Base-by-base conservation (phyloP, 345 rosid species). In the Aquilaria yunnanensis region DNA sequence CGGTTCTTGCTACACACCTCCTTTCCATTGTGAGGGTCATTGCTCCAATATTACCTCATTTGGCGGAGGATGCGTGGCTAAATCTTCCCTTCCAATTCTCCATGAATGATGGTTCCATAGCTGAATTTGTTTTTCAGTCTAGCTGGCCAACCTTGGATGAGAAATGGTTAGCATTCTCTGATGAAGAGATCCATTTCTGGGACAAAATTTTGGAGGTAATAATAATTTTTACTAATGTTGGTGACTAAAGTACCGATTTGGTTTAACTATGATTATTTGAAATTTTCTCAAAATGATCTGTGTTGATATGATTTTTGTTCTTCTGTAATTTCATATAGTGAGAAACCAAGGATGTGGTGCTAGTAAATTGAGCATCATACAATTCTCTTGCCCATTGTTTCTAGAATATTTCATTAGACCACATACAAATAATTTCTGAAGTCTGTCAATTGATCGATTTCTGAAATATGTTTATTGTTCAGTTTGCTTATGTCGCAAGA, bases 61-160 rank as follows among this genome's bases (percentile, higher is more conserved):
- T 93, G 74, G 96, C 98, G 8, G 97, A 90, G 78, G 98, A 93
- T 63, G 94, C 72, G 23, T 93, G 98, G 98, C 96, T 83, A 72
- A 86, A 90, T 78, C 94, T 93, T 63, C 96, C 98, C n/a, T 93
- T 86, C 62, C 74, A 75, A 61, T 74, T 79, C 65, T 67, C 63
- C 55, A 51, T 54, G 14, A 67, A 86, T 64, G 90, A 86, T 71
- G 92, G 90, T 64, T 81, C 89, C 48, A 41, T 74, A 47, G 85
- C 88, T 51, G 69, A 80, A 70, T 93, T 84, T 66, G 92, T 90
- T 72, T 93, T 93, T 29, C 90, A 90, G 64, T 79, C 90, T 55
- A 86, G 81, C 67, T 93, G 98, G 98, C 97, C 98, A 29, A 64
- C 67, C 41, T 52, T 72, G 51, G 80, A 87, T 56, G 84, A 83